These are phyloP conservation scores for Xylaria sp. DNA, from an alignment of 2,329 filamentous ascomycete species.

Conservation along the genomic window DNA sequence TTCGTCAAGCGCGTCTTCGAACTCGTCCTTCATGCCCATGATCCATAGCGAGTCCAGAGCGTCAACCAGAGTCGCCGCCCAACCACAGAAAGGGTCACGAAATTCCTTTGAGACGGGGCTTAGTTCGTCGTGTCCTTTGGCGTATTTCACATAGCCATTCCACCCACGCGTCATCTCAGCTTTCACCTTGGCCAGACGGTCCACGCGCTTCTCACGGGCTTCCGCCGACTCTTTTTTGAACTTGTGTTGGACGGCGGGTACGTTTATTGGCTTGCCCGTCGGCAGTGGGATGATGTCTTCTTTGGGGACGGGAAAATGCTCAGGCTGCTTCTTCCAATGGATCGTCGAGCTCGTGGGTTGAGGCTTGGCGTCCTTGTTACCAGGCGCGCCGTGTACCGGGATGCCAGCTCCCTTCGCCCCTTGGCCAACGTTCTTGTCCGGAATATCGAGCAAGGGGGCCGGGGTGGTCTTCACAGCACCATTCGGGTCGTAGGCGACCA, in stretches of 20 bases:
- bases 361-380: conserved; percentile 24
- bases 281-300: conserved; percentile 77
- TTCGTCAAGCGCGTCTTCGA: conserved; percentile 64
- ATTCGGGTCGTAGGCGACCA: conserved; percentile 31
- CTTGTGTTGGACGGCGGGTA: conserved; percentile 76
- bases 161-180: conserved; percentile 77
- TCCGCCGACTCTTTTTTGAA: conserved; percentile 68
- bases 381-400: conserved; percentile 21
- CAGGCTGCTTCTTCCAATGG: conserved; percentile 74
- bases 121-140: conserved; percentile 87
- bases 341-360: conserved; percentile 39
- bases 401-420: conserved; percentile 30
- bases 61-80: conserved; percentile 71
- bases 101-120: conserved; percentile 68
- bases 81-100: conserved; percentile 83
- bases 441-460: conserved; percentile 32
- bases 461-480: conserved; percentile 30
- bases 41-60: conserved; percentile 73
- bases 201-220: conserved; percentile 63
- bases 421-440: conserved; percentile 34
- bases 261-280: conserved; percentile 66
- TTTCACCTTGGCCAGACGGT: conserved; percentile 69
- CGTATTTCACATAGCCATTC: conserved; percentile 77
- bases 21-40: conserved; percentile 69
- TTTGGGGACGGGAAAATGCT: conserved; percentile 75